Evolutionary conservation across 139 green algal species (phyloP).

Genomic region (Mychonastes homosphaera): DNA sequence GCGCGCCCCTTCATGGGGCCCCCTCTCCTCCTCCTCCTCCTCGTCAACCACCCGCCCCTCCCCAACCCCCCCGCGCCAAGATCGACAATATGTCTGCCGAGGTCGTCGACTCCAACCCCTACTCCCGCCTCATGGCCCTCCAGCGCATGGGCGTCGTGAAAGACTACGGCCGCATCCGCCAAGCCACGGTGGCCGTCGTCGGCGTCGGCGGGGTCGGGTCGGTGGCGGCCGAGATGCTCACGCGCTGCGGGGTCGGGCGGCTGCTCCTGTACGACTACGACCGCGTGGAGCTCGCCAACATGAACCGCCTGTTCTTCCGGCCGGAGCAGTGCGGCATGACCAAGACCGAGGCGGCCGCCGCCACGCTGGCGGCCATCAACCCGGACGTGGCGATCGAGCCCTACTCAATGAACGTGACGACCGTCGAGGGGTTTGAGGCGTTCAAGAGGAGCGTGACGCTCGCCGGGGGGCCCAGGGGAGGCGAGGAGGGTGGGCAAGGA

Average conservation of each 20-base stretch:
- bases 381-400: slow-evolving; percentile 79
- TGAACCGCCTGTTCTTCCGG: slow-evolving; percentile 98
- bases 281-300: slow-evolving; percentile 95
- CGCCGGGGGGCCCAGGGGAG: slow-evolving; percentile 9
- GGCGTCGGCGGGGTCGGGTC: slow-evolving; percentile 88
- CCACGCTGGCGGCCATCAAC: slow-evolving; percentile 88
- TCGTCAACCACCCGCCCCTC: not conserved
- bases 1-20: not conserved
- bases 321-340: slow-evolving; percentile 92
- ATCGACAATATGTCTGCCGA: slow-evolving; percentile 70
- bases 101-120: slow-evolving; percentile 79
- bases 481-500: not conserved
- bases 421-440: slow-evolving; percentile 71
- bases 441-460: slow-evolving; percentile 61
- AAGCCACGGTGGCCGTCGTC: slow-evolving; percentile 70
- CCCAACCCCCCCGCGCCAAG: slow-evolving; percentile 9
- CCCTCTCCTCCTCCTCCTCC: not conserved
- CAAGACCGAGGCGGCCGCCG: slow-evolving; percentile 88
- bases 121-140: slow-evolving; percentile 86
- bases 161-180: slow-evolving; percentile 82
- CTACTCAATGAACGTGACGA: slow-evolving; percentile 96
- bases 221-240: slow-evolving; percentile 95
- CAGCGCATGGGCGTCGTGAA: slow-evolving; percentile 94
- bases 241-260: slow-evolving; percentile 82
- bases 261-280: slow-evolving; percentile 95